Base-by-base conservation (phyloP, 768 basidiomycete genomes). In the Leccinum broughii region DNA sequence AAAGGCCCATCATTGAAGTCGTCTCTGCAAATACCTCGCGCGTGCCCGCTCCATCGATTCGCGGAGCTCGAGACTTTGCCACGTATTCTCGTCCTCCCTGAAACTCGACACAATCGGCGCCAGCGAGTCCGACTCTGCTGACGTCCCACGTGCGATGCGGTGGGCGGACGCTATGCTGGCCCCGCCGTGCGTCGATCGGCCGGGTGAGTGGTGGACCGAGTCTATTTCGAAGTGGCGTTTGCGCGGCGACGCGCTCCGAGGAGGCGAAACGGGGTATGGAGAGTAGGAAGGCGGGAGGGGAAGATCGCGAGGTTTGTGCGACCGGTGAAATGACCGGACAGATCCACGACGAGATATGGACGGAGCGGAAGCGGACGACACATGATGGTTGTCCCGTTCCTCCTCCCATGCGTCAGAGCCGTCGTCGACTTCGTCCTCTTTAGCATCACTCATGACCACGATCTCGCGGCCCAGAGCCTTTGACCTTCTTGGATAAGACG, bases 351-450 rank as follows among this genome's bases (percentile, higher is more conserved):
- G 75, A 30, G 67, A 76, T 60, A 64, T 66, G 37, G 69, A 70
- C 1, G 64, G 58, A 10, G 55, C 62, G 1, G 61, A 9, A 17
- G 13, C n/a, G 14, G 56, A 34, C 26, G 49, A 44, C 26, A 46
- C 14, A 5, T 17, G 30, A 22, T 13, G 56, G 6, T 28, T 26
- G 6, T 62, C 57, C n/a, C 53, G 80, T 48, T 89, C 87, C 56
- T 92, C 90, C 58, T 87, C 86, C 92, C 92, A 93, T 2, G 77
- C 80, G 8, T 84, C 89, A 7, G 78, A 80, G 2, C 89, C 91
- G 67, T 92, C 90, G 62, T 92, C 92, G 4, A 86, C 83, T 65
- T 87, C 86, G 59, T 92, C 90, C 64, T 90, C 89, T 58, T 85
- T 78, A 4, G 80, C 78, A 51, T 92, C 90, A 61, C 85, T 86